These are phyloP conservation scores for Xylaria castorea DNA, from an alignment of 495 filamentous ascomycete genomes.

Conservation along the genomic window DNA sequence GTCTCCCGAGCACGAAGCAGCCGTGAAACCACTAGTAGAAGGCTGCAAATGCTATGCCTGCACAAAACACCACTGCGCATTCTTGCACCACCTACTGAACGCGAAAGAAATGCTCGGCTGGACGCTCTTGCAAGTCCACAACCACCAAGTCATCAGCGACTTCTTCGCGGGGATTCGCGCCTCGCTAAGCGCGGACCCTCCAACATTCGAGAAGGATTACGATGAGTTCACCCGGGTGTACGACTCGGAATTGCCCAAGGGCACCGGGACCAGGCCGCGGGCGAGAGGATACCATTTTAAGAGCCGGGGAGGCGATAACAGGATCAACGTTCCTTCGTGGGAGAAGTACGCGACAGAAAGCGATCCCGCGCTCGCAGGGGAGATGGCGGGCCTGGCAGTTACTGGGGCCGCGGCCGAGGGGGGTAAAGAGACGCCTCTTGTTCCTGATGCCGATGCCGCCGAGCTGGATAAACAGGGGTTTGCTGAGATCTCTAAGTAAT, in stretches of 20 bases:
- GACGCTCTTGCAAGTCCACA: constrained; percentile 91
- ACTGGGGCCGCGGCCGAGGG: constrained; percentile 31
- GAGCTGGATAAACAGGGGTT: constrained; percentile 68
- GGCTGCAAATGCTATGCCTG: constrained; percentile 86
- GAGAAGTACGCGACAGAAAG: constrained; percentile 43
- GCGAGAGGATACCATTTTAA: constrained; percentile 87
- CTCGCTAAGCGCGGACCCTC: constrained; percentile 58
- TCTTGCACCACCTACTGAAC: constrained; percentile 80
- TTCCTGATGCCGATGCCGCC: constrained; percentile 58
- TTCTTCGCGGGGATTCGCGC: constrained; percentile 78
- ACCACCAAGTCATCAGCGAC: constrained; percentile 69
- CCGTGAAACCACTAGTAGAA: constrained; percentile 62
- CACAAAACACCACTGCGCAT: constrained; percentile 82
- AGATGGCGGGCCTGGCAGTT: constrained; percentile 28
- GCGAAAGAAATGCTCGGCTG: constrained; percentile 97
- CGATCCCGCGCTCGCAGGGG: constrained; percentile 21
- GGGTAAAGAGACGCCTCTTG: constrained; percentile 45
- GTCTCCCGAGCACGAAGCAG: constrained; percentile 59
- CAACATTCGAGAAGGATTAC: constrained; percentile 67
- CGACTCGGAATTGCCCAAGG: constrained; percentile 70
- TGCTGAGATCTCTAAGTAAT: constrained; percentile 51
- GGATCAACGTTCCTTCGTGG: constrained; percentile 73
- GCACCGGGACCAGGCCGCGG: constrained; percentile 79
- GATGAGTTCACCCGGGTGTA: constrained; percentile 66
- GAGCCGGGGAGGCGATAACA: constrained; percentile 66